Percentiles rank a stretch among this genome's conserved stretches.
Evolutionary conservation across 371 early-diverging fungal genomes (phyloP).

Genomic region (Fennellomyces sp.): DNA sequence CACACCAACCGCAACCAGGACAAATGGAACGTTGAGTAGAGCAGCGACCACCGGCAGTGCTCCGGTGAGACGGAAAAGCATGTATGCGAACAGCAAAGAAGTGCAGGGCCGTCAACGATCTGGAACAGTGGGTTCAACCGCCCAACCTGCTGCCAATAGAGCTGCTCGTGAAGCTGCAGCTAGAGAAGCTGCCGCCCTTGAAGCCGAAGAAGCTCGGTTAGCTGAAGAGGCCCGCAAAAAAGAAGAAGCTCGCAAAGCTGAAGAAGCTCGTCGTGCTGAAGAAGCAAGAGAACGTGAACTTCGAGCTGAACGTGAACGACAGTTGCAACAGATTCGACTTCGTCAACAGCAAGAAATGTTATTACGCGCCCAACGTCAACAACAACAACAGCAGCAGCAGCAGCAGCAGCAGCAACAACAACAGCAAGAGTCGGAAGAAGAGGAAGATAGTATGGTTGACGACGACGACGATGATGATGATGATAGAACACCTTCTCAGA

Average conservation of each 20-base stretch:
- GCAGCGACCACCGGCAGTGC: conserved; percentile 8
- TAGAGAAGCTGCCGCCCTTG: conserved; percentile 1
- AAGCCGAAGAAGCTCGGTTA: conserved; percentile 5
- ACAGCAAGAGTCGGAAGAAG: background rate
- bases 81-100: conserved; percentile 11
- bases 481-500: conserved; percentile 7
- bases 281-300: conserved; percentile 6
- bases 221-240: conserved; percentile 7
- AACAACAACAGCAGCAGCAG: conserved; percentile 15
- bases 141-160: background rate
- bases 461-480: conserved; percentile 16
- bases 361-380: conserved; percentile 4
- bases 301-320: conserved; percentile 24
- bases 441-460: conserved; percentile 14
- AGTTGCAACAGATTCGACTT: conserved; percentile 24
- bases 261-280: conserved; percentile 10
- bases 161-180: conserved; percentile 7
- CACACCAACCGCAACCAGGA: conserved; percentile 1
- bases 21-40: conserved; percentile 1
- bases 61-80: conserved; percentile 8
- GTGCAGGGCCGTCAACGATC: conserved; percentile 7
- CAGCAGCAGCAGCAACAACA: conserved; percentile 9
- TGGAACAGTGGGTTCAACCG: conserved; percentile 3
- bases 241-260: conserved; percentile 1
- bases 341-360: conserved; percentile 20